Conservation (phyloP, 345 rosid species). For the Brassica juncea region DNA sequence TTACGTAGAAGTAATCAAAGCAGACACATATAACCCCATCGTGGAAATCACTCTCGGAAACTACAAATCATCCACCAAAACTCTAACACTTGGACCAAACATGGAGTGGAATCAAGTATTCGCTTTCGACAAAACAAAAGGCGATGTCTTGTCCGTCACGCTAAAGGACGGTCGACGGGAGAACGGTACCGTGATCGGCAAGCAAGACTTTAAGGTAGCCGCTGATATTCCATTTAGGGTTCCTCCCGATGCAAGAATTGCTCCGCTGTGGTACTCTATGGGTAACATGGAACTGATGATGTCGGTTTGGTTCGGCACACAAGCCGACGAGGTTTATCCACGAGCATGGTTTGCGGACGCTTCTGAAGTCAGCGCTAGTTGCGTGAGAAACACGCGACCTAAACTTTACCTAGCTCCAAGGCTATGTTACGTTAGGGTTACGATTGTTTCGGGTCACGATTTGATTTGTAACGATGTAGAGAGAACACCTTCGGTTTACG, state of each 20-base stretch:
- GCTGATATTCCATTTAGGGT: conserved; percentile 17
- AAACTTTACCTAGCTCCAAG: conserved; percentile 33
- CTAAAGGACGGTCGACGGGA: neutral
- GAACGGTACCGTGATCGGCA: neutral
- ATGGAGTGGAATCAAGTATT: conserved; percentile 27
- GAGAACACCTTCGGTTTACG: conserved; percentile 11
- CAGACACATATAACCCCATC: neutral
- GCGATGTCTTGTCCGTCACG: conserved; percentile 25
- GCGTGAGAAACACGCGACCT: conserved; percentile 32
- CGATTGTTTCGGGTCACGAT: conserved; percentile 34
- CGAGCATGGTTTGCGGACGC: conserved; percentile 32
- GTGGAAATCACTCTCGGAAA: conserved; percentile 34
- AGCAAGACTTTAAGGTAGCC: conserved; percentile 17
- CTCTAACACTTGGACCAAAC: conserved; percentile 11
- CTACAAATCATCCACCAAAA: conserved; percentile 24
- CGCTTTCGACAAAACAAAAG: conserved; percentile 37
- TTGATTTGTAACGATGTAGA: neutral
- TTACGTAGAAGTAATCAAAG: conserved; percentile 19
- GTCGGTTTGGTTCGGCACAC: conserved; percentile 38
- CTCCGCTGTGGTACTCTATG: conserved; percentile 16
- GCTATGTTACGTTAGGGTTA: conserved; percentile 36
- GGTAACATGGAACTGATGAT: neutral
- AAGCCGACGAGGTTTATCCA: conserved; percentile 30
- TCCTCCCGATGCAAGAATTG: conserved; percentile 33
- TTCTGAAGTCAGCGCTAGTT: conserved; percentile 6